phyloP scores from a whole-genome alignment of 2,329 filamentous ascomycete species.

The Triangularia setosa region DNA sequence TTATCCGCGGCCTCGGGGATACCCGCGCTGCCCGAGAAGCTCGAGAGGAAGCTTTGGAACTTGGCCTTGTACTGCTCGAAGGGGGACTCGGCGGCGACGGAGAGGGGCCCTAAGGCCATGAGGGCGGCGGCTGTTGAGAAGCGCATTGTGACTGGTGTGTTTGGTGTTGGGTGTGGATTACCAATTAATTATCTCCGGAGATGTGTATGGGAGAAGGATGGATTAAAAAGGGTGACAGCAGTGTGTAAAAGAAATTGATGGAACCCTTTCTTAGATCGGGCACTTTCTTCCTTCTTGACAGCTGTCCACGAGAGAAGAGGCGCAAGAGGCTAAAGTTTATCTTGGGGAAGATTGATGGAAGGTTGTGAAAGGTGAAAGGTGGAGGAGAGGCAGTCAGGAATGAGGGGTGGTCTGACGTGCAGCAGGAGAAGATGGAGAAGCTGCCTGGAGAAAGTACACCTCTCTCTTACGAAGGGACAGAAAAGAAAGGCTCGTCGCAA shows the following conservation, averaged over 20 bases:
- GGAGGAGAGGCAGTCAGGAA: slow-evolving; percentile 19
- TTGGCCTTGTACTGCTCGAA: slow-evolving; percentile 59
- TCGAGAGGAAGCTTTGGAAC: slow-evolving; percentile 61
- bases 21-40: slow-evolving; percentile 51
- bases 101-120: slow-evolving; percentile 54
- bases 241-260: not conserved
- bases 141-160: slow-evolving; percentile 46
- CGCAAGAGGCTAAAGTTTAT: not conserved
- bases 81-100: slow-evolving; percentile 47
- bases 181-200: not conserved
- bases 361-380: not conserved
- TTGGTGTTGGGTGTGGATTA: not conserved
- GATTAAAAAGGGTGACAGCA: not conserved
- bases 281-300: not conserved
- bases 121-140: slow-evolving; percentile 48
- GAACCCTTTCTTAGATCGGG: not conserved
- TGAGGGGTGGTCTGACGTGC: slow-evolving; percentile 17
- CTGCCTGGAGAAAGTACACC: not conserved
- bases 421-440: not conserved
- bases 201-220: not conserved
- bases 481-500: slow-evolving; percentile 13
- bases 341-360: not conserved
- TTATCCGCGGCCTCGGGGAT: slow-evolving; percentile 36
- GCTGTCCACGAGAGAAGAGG: not conserved
- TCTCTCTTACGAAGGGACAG: not conserved